Evolutionary conservation across 805 yeast genomes (phyloP).

Genomic region (Pichia nakasei): DNA sequence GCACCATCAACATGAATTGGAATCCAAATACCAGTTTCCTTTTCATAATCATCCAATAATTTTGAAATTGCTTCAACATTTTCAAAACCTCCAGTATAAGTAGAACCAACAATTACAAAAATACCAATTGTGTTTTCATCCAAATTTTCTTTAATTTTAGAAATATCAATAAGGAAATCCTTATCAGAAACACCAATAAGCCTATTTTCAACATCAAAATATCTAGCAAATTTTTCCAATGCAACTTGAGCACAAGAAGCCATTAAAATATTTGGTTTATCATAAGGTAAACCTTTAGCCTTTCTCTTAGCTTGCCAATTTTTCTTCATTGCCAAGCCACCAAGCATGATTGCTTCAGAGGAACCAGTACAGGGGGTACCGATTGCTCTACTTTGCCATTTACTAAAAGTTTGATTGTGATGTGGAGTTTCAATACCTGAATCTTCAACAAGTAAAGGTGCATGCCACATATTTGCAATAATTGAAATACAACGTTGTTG

Average conservation of each 20-base stretch:
- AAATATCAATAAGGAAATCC: constrained; percentile 56
- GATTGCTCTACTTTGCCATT: constrained; percentile 34
- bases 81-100: constrained; percentile 91
- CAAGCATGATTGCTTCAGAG: constrained; percentile 88
- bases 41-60: constrained; percentile 63
- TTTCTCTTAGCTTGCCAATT: constrained; percentile 68
- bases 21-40: constrained; percentile 54
- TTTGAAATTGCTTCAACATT: constrained; percentile 52
- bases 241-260: constrained; percentile 93
- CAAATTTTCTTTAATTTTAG: constrained; percentile 49
- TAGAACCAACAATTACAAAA: constrained; percentile 81
- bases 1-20: constrained; percentile 95
- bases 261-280: constrained; percentile 80
- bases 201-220: constrained; percentile 85
- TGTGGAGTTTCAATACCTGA: constrained; percentile 13
- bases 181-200: constrained; percentile 57
- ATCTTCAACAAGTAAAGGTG: constrained; percentile 32
- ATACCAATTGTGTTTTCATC: constrained; percentile 93
- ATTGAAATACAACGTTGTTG: constrained; percentile 80
- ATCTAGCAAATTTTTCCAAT: constrained; percentile 85
- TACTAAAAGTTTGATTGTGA: constrained; percentile 1
- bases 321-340: constrained; percentile 88
- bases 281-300: constrained; percentile 48
- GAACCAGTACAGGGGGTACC: constrained; percentile 95
- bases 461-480: constrained; percentile 74